Base-by-base conservation (phyloP, 768 basidiomycete species). In the Grammothele lineata region DNA sequence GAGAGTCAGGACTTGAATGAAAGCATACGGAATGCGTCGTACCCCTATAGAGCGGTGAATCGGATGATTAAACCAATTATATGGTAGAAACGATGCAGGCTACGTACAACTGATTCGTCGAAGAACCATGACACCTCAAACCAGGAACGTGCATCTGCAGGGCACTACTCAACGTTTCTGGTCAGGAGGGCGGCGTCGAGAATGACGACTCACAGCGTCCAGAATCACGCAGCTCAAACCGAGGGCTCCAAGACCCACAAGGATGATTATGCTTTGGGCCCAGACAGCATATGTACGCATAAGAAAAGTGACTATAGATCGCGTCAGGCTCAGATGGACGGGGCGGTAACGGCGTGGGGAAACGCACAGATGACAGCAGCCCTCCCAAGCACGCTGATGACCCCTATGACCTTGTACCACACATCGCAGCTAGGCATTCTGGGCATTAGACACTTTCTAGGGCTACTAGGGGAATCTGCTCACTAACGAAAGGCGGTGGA, bases 381-480 rank as follows among this genome's bases (percentile, higher is more conserved):
- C 12, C 66, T 43, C 8, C 65, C 66, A 14, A 63, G 22, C 5
- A 67, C 61, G 40, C 66, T 66, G 26, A 66, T 43, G 7, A 59
- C 60, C 22, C 59, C 55, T 27, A 60, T 57, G 26, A 66, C 47
- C 25, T 57, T 54, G 43, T 65, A 66, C 48, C 58, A 60, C 8
- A 55, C 40, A 32, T 62, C 46, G 40, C 66, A 67, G 34, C 66
- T 65, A 40, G 7, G 26, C 37, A 11, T 12, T 19, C 17, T 15
- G 25, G 35, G n/a, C n/a, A 15, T 17, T 4, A 34, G 41, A 34
- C 11, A 41, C 45, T 54, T 48, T 23, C 21, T 6, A 17, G 25
- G n/a, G n/a, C n/a, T n/a, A n/a, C n/a, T n/a, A n/a, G n/a, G n/a
- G n/a, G 11, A n/a, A 27, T n/a, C 35, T 26, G 5, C n/a, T n/a